Percentiles rank a stretch among this genome's conserved stretches.
phyloP scores from a whole-genome alignment of 805 yeast species.

The Wilhelminamyces savonicus region DNA sequence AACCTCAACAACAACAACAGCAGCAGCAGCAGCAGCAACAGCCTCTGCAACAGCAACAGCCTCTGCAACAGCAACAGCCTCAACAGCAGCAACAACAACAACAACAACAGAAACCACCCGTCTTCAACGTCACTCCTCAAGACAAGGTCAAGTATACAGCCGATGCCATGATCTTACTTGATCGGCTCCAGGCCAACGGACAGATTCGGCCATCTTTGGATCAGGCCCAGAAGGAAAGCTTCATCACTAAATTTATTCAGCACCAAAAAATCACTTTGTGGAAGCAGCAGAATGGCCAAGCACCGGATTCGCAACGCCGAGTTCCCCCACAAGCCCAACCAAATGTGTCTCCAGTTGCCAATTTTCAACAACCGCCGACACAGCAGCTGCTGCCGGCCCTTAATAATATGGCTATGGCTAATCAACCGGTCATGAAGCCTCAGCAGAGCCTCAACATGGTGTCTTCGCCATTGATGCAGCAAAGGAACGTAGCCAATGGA shows the following conservation, averaged over 20 bases:
- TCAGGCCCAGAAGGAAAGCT: slow-evolving; percentile 30
- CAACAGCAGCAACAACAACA: slow-evolving; percentile 9
- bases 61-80: slow-evolving; percentile 2
- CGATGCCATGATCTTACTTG: slow-evolving; percentile 34
- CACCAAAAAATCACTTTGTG: slow-evolving; percentile 29
- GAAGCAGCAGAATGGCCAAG: slow-evolving; percentile 21
- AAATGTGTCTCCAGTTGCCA: no score
- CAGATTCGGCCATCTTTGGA: slow-evolving; percentile 29
- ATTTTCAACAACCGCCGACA: not conserved
- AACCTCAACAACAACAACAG: slow-evolving; percentile 18
- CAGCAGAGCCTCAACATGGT: slow-evolving; percentile 4
- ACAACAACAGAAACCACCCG: slow-evolving; percentile 6
- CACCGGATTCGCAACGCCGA: slow-evolving; percentile 5
- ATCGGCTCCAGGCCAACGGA: slow-evolving; percentile 29
- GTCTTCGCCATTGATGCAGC: slow-evolving; percentile 14
- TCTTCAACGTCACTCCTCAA: slow-evolving; percentile 14
- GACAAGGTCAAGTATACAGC: slow-evolving; percentile 32
- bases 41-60: slow-evolving; percentile 8
- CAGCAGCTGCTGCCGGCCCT: slow-evolving; percentile 9
- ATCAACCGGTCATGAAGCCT: slow-evolving; percentile 1
- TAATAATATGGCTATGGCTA: not conserved
- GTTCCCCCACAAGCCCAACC: slow-evolving; percentile 6
- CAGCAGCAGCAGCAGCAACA: slow-evolving; percentile 18
- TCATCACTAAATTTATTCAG: slow-evolving; percentile 30
- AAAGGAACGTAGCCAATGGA: slow-evolving; percentile 3